These are phyloP conservation scores for Phaeoacremonium minimum DNA, from an alignment of 2,329 filamentous ascomycete species.

Conservation along the genomic window DNA sequence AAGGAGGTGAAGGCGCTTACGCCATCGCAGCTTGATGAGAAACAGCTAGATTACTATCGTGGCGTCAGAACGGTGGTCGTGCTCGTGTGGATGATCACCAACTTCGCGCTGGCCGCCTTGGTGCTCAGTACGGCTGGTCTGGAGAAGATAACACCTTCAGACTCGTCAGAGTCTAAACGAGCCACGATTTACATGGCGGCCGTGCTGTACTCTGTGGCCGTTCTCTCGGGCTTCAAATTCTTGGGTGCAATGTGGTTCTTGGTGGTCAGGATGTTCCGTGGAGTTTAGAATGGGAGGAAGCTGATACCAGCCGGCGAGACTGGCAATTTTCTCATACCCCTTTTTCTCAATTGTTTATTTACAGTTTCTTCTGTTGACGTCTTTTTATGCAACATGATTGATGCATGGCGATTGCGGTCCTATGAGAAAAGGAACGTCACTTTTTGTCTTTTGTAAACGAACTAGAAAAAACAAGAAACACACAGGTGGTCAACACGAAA, in stretches of 20 bases:
- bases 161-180: conserved; percentile 37
- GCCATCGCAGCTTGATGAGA: conserved; percentile 59
- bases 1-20: conserved; percentile 62
- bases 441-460: too few relatives aligned
- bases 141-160: conserved; percentile 54
- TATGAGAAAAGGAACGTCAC: too few relatives aligned
- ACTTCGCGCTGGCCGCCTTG: conserved; percentile 81
- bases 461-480: too few relatives aligned
- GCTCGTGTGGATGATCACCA: conserved; percentile 93
- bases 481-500: too few relatives aligned
- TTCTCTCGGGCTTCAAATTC: conserved; percentile 79
- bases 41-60: conserved; percentile 97
- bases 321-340: conserved; percentile 3
- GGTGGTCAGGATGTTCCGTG: conserved; percentile 79
- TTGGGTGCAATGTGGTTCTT: conserved; percentile 88
- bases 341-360: too few relatives aligned
- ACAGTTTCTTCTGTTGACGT: too few relatives aligned
- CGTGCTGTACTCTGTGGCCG: conserved; percentile 86
- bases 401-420: too few relatives aligned
- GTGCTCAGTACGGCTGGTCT: conserved; percentile 84
- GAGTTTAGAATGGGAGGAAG: too few relatives aligned
- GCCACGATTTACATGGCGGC: conserved; percentile 82
- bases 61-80: conserved; percentile 92
- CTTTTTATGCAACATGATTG: too few relatives aligned
- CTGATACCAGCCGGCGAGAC: conserved; percentile 2